phyloP scores from a whole-genome alignment of 176 grass and related monocot genomes.

The Echinochloa phyllopogon region DNA sequence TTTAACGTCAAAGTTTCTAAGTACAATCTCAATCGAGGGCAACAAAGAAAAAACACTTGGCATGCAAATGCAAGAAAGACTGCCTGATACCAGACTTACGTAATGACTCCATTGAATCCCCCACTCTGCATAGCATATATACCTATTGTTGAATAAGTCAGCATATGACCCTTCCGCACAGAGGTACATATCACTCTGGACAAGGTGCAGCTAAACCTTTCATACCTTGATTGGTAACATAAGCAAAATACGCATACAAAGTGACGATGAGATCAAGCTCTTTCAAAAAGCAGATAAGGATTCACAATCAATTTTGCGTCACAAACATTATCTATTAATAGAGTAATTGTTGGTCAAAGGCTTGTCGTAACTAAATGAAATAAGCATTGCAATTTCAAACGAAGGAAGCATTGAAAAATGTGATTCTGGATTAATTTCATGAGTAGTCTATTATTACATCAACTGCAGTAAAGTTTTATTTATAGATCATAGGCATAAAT shows the following conservation, averaged over 20 bases:
- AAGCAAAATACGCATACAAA: neutral
- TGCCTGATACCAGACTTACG: neutral
- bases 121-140: neutral
- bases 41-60: neutral
- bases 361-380: neutral
- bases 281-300: no score
- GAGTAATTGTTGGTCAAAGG: neutral
- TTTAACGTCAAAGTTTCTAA: conserved; percentile 5
- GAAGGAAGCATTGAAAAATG: neutral
- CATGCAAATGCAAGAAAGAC: conserved; percentile 19
- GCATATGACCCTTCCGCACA: neutral
- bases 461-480: conserved; percentile 3
- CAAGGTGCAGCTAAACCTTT: neutral
- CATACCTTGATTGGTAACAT: neutral
- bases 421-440: neutral
- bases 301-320: neutral
- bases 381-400: neutral
- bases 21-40: conserved; percentile 8
- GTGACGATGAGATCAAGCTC: no score
- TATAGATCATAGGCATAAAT: conserved; percentile 3
- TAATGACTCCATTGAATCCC: neutral
- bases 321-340: neutral
- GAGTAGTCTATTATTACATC: neutral
- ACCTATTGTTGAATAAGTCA: neutral
- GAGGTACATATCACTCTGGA: neutral